Base-by-base conservation (phyloP, 441 rosid species). In the Raphanus hybrid region DNA sequence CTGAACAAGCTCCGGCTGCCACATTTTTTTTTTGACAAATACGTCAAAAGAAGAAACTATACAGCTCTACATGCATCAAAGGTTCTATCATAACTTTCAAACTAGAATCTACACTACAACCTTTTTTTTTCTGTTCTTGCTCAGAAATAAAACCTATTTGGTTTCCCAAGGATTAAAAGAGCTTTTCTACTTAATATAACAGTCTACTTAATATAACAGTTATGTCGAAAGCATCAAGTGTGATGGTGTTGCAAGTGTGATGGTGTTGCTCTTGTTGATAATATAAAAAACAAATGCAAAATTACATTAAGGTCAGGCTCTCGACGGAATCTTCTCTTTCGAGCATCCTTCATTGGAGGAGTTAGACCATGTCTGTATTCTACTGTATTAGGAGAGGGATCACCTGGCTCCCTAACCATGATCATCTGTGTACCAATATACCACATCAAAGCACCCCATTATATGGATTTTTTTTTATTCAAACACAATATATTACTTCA, bases 1-100 rank as follows among this genome's bases (percentile, higher is more conserved):
- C 77, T 85, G 96, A 55, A 95, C 98, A 75, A 92, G 90, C 87
- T 92, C 98, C 39, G 99, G 99, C 98, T 95, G 90, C 82, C 84
- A 75, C 9, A 79, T 75, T 61, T 70, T 12, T 12, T 29, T 29
- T 29, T 29, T 29, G 14, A 29, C 74, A 80, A 14, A 57, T 9
- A 14, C 5, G 12, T 60, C 6, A 11, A 35, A 10, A 57, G n/a
- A 45, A 69, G n/a, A 50, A 61, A 62, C 23, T 3, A 20, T 10
- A 43, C 52, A 43, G 52, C 52, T 10, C 50, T 11, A 43, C 55
- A 48, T 48, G 18, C 20, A 61, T n/a, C 11, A 41, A 58, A 29
- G 43, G 2, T 72, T 29, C 23, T 27, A 29, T 60, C 64, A 60
- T n/a, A 58, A 1, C 32, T 54, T 54, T 15, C 48, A 41, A 10